phyloP scores from a whole-genome alignment of 306 rosid genomes.

The Hippophae gyantsensis region DNA sequence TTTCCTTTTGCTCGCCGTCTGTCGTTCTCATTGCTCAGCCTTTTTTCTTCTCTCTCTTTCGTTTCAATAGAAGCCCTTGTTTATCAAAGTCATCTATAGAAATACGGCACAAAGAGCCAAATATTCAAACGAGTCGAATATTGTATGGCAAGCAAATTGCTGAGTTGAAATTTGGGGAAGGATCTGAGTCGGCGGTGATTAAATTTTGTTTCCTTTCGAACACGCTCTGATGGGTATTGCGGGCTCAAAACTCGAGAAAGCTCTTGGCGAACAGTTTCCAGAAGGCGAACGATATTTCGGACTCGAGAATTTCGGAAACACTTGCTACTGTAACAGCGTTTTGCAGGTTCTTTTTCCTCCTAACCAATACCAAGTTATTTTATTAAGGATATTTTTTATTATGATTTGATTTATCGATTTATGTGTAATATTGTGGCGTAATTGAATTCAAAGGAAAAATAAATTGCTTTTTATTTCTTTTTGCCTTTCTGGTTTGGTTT shows the following conservation, averaged over 20 bases:
- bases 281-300: constrained; percentile 99
- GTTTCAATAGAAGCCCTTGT: too few relatives aligned
- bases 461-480: not conserved
- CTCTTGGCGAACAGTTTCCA: constrained; percentile 97
- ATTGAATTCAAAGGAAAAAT: not conserved
- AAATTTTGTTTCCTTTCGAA: constrained; percentile 16
- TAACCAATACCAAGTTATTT: not conserved
- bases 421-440: not conserved
- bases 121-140: not conserved
- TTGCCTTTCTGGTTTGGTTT: not conserved
- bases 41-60: too few relatives aligned
- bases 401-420: constrained; percentile 3
- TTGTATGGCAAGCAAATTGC: constrained; percentile 23
- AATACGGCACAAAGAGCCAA: too few relatives aligned
- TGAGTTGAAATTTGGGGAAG: constrained; percentile 28
- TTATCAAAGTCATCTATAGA: too few relatives aligned
- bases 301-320: constrained; percentile 94
- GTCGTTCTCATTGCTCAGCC: too few relatives aligned
- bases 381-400: not conserved
- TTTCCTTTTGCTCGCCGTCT: too few relatives aligned
- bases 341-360: constrained; percentile 55
- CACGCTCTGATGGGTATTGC: constrained; percentile 77
- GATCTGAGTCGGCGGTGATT: constrained; percentile 40
- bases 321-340: constrained; percentile 97
- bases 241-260: constrained; percentile 98